Evolutionary conservation across 768 basidiomycete species (phyloP), one percentile per base, ranked within the genome.

Genomic region (Mycena indigotica): DNA sequence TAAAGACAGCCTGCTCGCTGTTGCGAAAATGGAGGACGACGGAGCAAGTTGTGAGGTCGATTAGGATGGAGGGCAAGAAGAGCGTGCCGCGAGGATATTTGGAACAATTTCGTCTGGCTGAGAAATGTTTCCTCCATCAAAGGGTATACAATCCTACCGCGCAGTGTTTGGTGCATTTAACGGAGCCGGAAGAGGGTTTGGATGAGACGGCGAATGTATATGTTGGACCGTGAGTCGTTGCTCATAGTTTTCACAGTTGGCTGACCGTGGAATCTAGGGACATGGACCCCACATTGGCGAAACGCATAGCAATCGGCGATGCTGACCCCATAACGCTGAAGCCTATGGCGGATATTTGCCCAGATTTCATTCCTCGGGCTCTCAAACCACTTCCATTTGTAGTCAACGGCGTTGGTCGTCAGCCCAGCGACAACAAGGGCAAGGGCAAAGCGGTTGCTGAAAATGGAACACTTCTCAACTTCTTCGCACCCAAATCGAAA

Each of bases 51-150:
- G 76, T 98, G 26, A 85, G 84, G 61, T 83, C 82, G 24, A 62
- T 98, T 53, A 80, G 82, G 57, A 70, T 93, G 44, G 95, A 96
- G 66, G 95, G 95, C 23, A 91, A 91, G 73, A 87, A 93, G 72
- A 69, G 74, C 5, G 87, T 99, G 4, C 95, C 96, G 1, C 71
- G 74, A 32, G 83, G 80, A 40, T 99, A 98, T 72, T 76, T 88
- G 53, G 76, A 84, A 53, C 79, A 83, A 15, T 98, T 94, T 73
- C 74, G 77, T 56, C 74, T 90, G 52, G 95, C 97, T 4, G 95
- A 98, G 70, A 87, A 88, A 63, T 95, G 93, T 52, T 99, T 98
- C 68, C 75, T 91, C 51, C 88, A 98, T 71, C 97, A 98, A 67
- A 80, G 94, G 54, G 94, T 98, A 38, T 99, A 90, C 70, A 88